A percentile compares a stretch with the other conserved stretches of the same genome.
Conservation (phyloP, 2,329 filamentous ascomycete genomes). For the Pezicula carpinea region DNA sequence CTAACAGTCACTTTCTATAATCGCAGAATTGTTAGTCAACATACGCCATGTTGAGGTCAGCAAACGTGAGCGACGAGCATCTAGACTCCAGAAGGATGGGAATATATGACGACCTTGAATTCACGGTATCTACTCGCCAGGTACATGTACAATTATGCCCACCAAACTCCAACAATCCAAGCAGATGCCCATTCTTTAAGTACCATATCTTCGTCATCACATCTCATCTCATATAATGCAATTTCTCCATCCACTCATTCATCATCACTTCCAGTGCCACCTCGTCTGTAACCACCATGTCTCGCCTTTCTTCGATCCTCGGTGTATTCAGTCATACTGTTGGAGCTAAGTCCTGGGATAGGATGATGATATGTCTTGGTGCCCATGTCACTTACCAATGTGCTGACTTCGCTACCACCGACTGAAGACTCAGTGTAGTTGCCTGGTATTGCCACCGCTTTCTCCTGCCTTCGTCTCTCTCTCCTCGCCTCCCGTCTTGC, state of each 20-base stretch:
- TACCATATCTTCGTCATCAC: too few relatives aligned
- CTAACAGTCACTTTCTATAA: too few relatives aligned
- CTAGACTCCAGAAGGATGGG: too few relatives aligned
- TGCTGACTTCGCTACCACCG: conserved; percentile 13
- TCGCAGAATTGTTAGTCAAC: too few relatives aligned
- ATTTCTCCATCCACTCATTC: neutral
- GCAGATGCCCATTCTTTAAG: too few relatives aligned
- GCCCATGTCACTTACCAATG: conserved; percentile 20
- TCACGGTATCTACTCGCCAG: too few relatives aligned
- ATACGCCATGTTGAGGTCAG: too few relatives aligned
- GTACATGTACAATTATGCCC: too few relatives aligned
- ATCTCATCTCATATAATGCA: too few relatives aligned
- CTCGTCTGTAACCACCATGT: conserved; percentile 18
- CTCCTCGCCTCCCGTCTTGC: conserved; percentile 7
- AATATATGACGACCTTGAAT: too few relatives aligned
- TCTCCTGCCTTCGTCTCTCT: conserved; percentile 10
- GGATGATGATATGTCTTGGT: conserved; percentile 30
- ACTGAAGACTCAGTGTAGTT: conserved; percentile 13
- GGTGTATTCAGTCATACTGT: conserved; percentile 23
- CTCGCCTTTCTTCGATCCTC: conserved; percentile 27
- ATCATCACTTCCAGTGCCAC: conserved; percentile 1
- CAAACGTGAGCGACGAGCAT: too few relatives aligned
- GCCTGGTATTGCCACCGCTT: conserved; percentile 15
- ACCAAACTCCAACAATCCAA: too few relatives aligned
- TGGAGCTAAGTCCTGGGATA: conserved; percentile 26